These are phyloP conservation scores for Emericellopsis atlantica DNA, from an alignment of 2,329 filamentous ascomycete species.

Conservation along the genomic window DNA sequence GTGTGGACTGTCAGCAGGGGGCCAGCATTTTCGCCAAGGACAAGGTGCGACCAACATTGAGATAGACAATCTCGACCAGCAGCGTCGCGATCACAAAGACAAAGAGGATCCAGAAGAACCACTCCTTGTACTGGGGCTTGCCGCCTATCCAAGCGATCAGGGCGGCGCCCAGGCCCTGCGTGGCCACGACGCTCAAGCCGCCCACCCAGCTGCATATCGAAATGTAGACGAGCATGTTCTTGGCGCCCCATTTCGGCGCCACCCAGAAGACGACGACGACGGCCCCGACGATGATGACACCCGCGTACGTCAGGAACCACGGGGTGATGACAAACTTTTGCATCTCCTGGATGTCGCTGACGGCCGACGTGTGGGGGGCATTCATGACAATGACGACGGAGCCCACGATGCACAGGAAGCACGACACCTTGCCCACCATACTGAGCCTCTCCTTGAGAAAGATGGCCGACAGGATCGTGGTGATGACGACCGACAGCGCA, in stretches of 20 bases:
- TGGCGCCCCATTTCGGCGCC: constrained; percentile 83
- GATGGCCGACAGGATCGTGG: constrained; percentile 80
- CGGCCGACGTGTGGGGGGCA: constrained; percentile 74
- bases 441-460: constrained; percentile 93
- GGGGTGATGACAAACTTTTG: constrained; percentile 74
- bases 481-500: constrained; percentile 84
- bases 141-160: constrained; percentile 75
- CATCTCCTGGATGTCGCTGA: constrained; percentile 85
- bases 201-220: constrained; percentile 93
- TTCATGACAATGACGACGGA: constrained; percentile 92
- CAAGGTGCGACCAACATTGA: constrained; percentile 62
- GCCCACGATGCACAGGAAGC: constrained; percentile 88
- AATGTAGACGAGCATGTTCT: constrained; percentile 95
- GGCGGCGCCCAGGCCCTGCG: constrained; percentile 82
- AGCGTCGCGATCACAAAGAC: constrained; percentile 86
- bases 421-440: constrained; percentile 91
- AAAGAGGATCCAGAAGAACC: constrained; percentile 88
- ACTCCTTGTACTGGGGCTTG: constrained; percentile 84
- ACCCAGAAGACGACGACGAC: constrained; percentile 64
- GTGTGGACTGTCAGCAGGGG: constrained; percentile 4
- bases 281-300: constrained; percentile 66
- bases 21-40: neutral
- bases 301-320: constrained; percentile 75
- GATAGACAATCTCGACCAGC: constrained; percentile 83
- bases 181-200: constrained; percentile 86